Evolutionary conservation across 108 stramenopile species (phyloP).

Genomic region (Skeletonema marinoi): DNA sequence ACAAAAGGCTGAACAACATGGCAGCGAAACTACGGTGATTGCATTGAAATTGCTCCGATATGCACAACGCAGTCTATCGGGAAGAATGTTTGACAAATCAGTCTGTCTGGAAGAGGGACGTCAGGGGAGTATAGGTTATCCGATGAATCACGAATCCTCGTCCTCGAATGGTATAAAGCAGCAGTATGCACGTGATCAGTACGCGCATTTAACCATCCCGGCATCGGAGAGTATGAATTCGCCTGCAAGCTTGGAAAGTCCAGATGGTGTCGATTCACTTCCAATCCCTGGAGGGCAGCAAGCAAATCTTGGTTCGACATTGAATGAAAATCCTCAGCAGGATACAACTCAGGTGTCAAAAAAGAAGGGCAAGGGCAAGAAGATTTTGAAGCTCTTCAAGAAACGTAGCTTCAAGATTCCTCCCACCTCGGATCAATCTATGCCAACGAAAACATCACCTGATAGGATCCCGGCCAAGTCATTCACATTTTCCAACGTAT

Average conservation of each 20-base stretch:
- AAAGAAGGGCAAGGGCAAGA: constrained; percentile 30
- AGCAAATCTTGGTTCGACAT: constrained; percentile 7
- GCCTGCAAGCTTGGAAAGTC: constrained; percentile 8
- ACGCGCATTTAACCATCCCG: constrained; percentile 15
- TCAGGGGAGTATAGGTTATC: constrained; percentile 29
- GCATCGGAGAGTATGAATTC: constrained; percentile 21
- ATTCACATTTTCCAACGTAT: constrained; percentile 36
- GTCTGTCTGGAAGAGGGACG: constrained; percentile 13
- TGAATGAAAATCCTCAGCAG: constrained; percentile 15
- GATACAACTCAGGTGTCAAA: constrained; percentile 7
- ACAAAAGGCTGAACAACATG: constrained; percentile 7
- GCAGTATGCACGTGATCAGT: constrained; percentile 4
- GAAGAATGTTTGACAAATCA: constrained; percentile 42
- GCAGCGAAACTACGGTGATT: neutral
- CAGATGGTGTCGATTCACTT: constrained; percentile 3
- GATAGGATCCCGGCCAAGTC: neutral
- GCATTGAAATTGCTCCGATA: constrained; percentile 26
- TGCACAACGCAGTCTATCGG: constrained; percentile 40
- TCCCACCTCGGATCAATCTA: neutral
- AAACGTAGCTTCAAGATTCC: constrained; percentile 21
- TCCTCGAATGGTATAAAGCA: constrained; percentile 15
- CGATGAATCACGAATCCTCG: constrained; percentile 41
- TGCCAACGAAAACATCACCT: constrained; percentile 4
- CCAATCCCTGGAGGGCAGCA: neutral
- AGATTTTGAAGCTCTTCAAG: constrained; percentile 31